Percentiles rank a stretch among this genome's conserved stretches.
These are phyloP conservation scores for Talaromyces marneffei DNA, from an alignment of 2,329 filamentous ascomycete species.

Conservation along the genomic window DNA sequence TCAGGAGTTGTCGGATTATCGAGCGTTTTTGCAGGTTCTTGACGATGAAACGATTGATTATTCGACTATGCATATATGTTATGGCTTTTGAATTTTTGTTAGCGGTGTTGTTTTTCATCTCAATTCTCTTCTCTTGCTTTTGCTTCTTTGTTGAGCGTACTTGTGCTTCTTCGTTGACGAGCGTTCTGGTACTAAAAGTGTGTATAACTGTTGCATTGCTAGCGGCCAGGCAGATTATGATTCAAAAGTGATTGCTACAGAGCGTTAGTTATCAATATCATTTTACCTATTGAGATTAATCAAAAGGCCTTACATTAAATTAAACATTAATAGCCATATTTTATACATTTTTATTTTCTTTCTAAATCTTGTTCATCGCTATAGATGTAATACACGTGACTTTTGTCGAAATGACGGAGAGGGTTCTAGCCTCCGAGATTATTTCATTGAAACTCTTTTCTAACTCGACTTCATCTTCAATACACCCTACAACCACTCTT, in stretches of 20 bases:
- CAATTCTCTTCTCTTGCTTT: neutral
- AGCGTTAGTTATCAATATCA: neutral
- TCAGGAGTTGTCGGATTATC: conserved; percentile 12
- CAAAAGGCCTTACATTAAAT: neutral
- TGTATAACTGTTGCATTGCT: conserved; percentile 1
- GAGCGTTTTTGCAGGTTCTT: conserved; percentile 7
- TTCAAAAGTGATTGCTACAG: neutral
- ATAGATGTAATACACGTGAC: neutral
- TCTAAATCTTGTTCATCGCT: neutral
- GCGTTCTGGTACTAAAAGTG: neutral
- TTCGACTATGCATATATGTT: neutral
- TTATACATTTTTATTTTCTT: neutral
- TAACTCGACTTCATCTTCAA: neutral
- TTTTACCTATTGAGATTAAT: neutral
- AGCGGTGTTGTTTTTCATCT: neutral
- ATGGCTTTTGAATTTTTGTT: neutral
- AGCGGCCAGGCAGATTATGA: neutral
- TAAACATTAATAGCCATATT: too few relatives aligned
- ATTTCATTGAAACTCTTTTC: neutral
- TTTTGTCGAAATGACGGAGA: neutral
- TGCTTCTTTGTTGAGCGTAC: too few relatives aligned
- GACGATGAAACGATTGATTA: neutral
- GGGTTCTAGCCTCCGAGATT: neutral
- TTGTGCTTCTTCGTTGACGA: too few relatives aligned
- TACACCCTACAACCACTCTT: neutral